phyloP scores from a whole-genome alignment of 2,329 filamentous ascomycete genomes.

The Hypoxylon sp. region DNA sequence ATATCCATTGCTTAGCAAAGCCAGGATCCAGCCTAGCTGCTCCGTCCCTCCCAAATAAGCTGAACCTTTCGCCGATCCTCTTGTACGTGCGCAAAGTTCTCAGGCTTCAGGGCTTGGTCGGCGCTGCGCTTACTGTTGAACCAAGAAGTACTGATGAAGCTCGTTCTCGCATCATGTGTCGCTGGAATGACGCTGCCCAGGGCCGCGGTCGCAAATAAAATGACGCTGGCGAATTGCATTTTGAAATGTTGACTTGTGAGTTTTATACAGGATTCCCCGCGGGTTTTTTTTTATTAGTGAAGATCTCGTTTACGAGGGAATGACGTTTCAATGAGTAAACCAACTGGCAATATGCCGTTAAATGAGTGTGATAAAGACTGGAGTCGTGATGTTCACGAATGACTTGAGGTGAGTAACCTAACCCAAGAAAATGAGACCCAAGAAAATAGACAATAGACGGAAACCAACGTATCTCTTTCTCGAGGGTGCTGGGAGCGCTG shows the following conservation, averaged over 20 bases:
- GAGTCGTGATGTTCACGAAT: conserved; percentile 37
- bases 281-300: not conserved
- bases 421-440: conserved; percentile 10
- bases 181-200: conserved; percentile 40
- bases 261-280: conserved; percentile 3
- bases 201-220: conserved; percentile 36
- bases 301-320: not conserved
- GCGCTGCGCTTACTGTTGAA: conserved; percentile 7
- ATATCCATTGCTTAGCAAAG: conserved; percentile 4
- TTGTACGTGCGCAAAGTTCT: conserved; percentile 40
- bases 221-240: conserved; percentile 42
- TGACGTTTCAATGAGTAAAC: conserved; percentile 5
- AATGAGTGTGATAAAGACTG: conserved; percentile 37
- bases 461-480: not conserved
- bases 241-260: conserved; percentile 15
- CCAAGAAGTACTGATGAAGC: conserved; percentile 5
- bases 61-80: conserved; percentile 39
- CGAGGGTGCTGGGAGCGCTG: not conserved
- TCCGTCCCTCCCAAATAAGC: conserved; percentile 20
- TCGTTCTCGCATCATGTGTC: conserved; percentile 10
- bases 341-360: not conserved
- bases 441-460: conserved; percentile 27
- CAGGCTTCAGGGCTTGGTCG: conserved; percentile 29
- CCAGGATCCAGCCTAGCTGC: conserved; percentile 33
- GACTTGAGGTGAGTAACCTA: conserved; percentile 37